phyloP scores from a whole-genome alignment of 2,329 filamentous ascomycete genomes.

The Claviceps sp. region DNA sequence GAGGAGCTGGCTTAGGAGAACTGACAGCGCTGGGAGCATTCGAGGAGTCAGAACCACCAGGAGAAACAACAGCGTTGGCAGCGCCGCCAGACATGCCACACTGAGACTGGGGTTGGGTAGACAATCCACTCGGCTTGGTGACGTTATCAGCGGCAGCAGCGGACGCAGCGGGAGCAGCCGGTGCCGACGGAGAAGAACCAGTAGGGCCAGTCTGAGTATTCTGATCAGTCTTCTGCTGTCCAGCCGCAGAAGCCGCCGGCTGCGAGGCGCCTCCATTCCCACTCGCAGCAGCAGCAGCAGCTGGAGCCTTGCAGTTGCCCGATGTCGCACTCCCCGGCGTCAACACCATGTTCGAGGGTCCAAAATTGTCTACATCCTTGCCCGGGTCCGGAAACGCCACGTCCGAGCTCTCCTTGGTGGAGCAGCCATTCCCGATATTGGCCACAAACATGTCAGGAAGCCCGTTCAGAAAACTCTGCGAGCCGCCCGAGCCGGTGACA shows the following conservation, averaged over 20 bases:
- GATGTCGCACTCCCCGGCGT: not conserved
- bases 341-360: slow-evolving; percentile 20
- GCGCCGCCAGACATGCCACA: not conserved
- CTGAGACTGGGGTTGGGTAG: slow-evolving; percentile 8
- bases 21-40: no score
- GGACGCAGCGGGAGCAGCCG: not conserved
- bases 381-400: slow-evolving; percentile 52
- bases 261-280: slow-evolving; percentile 2
- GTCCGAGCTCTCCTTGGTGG: slow-evolving; percentile 34
- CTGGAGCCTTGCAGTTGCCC: slow-evolving; percentile 11
- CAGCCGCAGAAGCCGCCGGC: not conserved
- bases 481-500: slow-evolving; percentile 41
- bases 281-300: slow-evolving; percentile 5
- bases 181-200: no score
- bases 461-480: slow-evolving; percentile 37
- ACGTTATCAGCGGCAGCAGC: not conserved
- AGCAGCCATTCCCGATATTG: slow-evolving; percentile 46
- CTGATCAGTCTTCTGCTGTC: not conserved
- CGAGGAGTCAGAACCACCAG: no score
- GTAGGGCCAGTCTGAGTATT: not conserved
- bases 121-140: slow-evolving; percentile 23
- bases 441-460: slow-evolving; percentile 63
- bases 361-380: slow-evolving; percentile 34
- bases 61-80: slow-evolving; percentile 4
- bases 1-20: not conserved